phyloP scores from a whole-genome alignment of 2,329 filamentous ascomycete genomes.

The Sordariomycetes sp. region DNA sequence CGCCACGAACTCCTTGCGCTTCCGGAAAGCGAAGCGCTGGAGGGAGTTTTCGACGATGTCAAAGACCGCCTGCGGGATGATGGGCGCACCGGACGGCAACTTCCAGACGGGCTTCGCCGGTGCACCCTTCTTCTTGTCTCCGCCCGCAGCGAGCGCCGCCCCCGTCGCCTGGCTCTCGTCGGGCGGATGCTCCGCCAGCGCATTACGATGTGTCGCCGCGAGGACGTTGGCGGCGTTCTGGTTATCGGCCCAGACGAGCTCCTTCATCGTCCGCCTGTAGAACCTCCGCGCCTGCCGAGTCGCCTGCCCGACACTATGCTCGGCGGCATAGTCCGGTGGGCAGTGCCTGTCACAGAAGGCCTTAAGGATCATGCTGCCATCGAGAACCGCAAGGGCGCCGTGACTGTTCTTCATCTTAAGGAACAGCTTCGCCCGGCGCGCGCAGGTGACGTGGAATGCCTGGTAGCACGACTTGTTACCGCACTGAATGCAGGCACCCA shows the following conservation, averaged over 20 bases:
- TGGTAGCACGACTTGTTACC: constrained; percentile 96
- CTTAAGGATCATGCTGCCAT: constrained; percentile 75
- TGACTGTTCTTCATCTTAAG: constrained; percentile 95
- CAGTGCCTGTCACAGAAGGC: constrained; percentile 96
- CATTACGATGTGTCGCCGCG: constrained; percentile 59
- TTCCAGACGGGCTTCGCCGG: constrained; percentile 70
- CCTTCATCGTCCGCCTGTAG: constrained; percentile 83
- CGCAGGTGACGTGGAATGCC: constrained; percentile 95
- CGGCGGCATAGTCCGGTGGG: constrained; percentile 75
- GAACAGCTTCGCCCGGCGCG: constrained; percentile 75
- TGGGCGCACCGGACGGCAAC: constrained; percentile 84
- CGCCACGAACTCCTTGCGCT: constrained; percentile 83
- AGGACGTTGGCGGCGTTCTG: constrained; percentile 73
- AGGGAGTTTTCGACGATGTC: constrained; percentile 78
- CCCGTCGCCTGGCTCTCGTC: constrained; percentile 80
- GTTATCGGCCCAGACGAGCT: constrained; percentile 84
- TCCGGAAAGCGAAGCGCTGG: constrained; percentile 66
- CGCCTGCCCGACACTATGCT: constrained; percentile 72
- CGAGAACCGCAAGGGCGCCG: constrained; percentile 64
- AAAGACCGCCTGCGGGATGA: constrained; percentile 82
- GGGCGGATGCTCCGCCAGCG: constrained; percentile 55
- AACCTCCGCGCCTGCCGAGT: constrained; percentile 77
- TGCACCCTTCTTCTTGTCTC: constrained; percentile 66
- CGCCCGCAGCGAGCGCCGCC: constrained; percentile 65
- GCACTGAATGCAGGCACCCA: constrained; percentile 98